phyloP scores from a whole-genome alignment of 495 filamentous ascomycete species.

The Tuber magnatum region DNA sequence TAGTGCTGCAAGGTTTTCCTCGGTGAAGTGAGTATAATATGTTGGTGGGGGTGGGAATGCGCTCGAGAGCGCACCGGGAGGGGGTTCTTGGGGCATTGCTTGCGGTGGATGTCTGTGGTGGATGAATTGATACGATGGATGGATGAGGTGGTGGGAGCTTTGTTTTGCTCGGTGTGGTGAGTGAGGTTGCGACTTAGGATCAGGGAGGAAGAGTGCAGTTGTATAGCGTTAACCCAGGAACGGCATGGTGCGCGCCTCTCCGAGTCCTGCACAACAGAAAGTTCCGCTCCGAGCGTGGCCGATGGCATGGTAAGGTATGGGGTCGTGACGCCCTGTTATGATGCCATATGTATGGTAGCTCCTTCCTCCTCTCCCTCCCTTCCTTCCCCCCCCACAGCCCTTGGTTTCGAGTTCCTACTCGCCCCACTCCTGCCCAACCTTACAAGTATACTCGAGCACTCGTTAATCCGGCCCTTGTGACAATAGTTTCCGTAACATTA shows the following conservation, averaged over 20 bases:
- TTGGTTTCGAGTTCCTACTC: not conserved
- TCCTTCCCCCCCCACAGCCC: not conserved
- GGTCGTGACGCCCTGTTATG: not conserved
- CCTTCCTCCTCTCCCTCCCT: not conserved
- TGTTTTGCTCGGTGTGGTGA: slow-evolving; percentile 4
- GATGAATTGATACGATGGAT: not conserved
- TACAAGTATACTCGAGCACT: no score
- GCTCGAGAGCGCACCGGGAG: slow-evolving; percentile 46
- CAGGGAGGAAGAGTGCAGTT: not conserved
- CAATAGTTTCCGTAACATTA: not conserved
- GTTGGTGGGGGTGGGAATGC: slow-evolving; percentile 78
- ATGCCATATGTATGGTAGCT: not conserved
- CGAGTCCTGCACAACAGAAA: not conserved
- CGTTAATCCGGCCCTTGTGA: not conserved
- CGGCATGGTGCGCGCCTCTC: not conserved
- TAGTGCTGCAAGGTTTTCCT: slow-evolving; percentile 64
- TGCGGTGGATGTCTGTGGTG: slow-evolving; percentile 3
- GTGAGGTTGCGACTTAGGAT: not conserved
- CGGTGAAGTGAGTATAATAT: slow-evolving; percentile 83
- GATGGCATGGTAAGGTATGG: not conserved
- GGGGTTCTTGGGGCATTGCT: slow-evolving; percentile 44
- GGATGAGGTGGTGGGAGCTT: not conserved
- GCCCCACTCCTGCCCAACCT: not conserved
- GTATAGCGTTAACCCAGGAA: not conserved
- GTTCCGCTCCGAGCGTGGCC: not conserved